phyloP scores from a whole-genome alignment of 2,329 filamentous ascomycete genomes.

The Penicillium sp. region DNA sequence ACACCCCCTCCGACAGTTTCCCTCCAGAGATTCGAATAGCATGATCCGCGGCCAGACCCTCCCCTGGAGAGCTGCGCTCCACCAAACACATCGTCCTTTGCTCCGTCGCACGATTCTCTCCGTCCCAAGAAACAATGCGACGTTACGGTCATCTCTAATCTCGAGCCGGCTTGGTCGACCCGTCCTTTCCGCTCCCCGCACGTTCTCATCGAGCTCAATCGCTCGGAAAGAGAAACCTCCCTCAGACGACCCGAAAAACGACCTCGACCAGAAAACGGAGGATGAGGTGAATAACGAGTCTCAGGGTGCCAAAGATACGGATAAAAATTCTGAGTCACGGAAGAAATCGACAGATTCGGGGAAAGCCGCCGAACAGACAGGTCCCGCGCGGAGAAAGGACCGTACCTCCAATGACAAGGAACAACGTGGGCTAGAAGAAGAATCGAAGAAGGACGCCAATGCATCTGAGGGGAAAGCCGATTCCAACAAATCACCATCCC shows the following conservation, averaged over 20 bases:
- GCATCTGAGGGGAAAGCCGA: constrained; percentile 52
- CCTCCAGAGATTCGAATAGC: constrained; percentile 38
- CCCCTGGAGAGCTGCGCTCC: constrained; percentile 67
- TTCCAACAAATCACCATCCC: constrained; percentile 51
- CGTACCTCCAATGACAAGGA: constrained; percentile 44
- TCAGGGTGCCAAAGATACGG: constrained; percentile 44
- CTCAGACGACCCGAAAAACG: constrained; percentile 44
- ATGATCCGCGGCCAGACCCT: constrained; percentile 69
- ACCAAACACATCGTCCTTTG: constrained; percentile 51
- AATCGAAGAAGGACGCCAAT: constrained; percentile 46
- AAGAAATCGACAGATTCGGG: constrained; percentile 46
- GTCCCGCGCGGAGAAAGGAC: constrained; percentile 45
- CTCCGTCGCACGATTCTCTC: constrained; percentile 38
- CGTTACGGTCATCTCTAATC: constrained; percentile 31
- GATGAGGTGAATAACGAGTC: constrained; percentile 29
- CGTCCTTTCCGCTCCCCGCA: constrained; percentile 37
- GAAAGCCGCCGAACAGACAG: constrained; percentile 33
- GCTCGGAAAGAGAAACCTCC: constrained; percentile 62
- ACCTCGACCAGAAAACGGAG: constrained; percentile 32
- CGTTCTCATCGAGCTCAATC: constrained; percentile 52
- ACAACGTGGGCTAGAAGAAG: constrained; percentile 39
- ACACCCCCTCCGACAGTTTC: constrained; percentile 2
- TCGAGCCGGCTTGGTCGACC: constrained; percentile 29
- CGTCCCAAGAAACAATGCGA: constrained; percentile 37
- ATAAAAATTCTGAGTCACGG: constrained; percentile 50